Conservation (phyloP, 305 asterid species). For the Fraxinus sp. region DNA sequence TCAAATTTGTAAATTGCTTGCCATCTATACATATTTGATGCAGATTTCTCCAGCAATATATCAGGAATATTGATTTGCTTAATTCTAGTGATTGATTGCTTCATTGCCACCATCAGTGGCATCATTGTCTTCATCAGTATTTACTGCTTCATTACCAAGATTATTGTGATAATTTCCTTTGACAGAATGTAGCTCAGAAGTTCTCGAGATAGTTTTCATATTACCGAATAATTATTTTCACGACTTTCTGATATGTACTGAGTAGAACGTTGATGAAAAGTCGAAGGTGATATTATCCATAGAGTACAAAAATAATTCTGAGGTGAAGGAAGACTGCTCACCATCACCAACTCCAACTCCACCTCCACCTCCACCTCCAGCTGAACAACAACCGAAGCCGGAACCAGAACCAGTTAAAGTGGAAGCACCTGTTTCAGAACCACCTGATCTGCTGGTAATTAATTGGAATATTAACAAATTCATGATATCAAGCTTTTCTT, state of each 20-base stretch:
- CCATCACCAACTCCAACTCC: conserved; percentile 41
- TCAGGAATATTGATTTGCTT: too few relatives aligned
- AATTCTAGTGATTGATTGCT: too few relatives aligned
- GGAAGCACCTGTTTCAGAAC: conserved; percentile 52
- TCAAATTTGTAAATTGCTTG: not conserved
- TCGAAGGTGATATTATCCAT: conserved; percentile 70
- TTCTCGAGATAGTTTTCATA: not conserved
- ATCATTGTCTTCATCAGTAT: too few relatives aligned
- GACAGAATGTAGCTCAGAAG: not conserved
- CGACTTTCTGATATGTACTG: not conserved
- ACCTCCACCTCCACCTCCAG: conserved; percentile 33
- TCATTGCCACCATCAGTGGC: too few relatives aligned
- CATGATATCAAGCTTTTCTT: not conserved
- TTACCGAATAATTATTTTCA: not conserved
- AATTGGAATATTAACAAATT: not conserved
- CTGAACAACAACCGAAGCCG: conserved; percentile 33
- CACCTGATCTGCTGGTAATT: conserved; percentile 77
- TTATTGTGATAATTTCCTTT: too few relatives aligned
- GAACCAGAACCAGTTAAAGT: conserved; percentile 61
- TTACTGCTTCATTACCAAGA: too few relatives aligned
- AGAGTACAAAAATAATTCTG: conserved; percentile 67
- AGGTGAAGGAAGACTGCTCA: conserved; percentile 53
- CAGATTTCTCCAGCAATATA: too few relatives aligned
- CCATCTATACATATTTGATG: too few relatives aligned
- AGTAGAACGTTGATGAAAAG: conserved; percentile 58